Evolutionary conservation across 2,329 filamentous ascomycete species (phyloP), one percentile per base, ranked within the genome.

Genomic region (Monilinia vaccinii-corymbosi): DNA sequence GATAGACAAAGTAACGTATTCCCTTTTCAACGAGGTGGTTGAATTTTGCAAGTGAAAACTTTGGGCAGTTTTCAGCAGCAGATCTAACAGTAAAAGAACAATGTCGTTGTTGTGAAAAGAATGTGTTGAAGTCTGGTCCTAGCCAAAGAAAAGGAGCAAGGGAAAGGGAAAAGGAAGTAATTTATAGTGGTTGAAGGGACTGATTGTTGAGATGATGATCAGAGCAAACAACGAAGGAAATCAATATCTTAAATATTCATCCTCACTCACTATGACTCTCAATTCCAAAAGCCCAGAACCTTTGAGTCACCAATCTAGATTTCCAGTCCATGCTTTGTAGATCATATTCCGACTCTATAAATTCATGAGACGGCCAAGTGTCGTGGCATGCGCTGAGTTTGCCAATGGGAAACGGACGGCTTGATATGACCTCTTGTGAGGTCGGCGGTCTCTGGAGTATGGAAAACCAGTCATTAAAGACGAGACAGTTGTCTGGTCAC

Each of bases 321-420:
- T 52, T n/a, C 42, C 40, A 60, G n/a, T 59, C 63, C 13, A 28
- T 58, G 45, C 40, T 36, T n/a, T 51, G 57, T 47, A 55, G 5
- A 60, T 28, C 38, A 44, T 23, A 16, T 18, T 31, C 58, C 65
- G 65, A 68, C 63, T 71, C 68, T 71, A 71, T 67, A 66, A 68
- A 67, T 69, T 67, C 60, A 65, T 70, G 70, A 70, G 67, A 71
- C 70, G 67, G 53, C 53, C 50, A 61, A 57, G 44, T 64, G 69
- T 71, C 28, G 61, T 68, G 64, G 62, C 65, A 69, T 58, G 55
- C 70, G 70, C 70, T 71, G 67, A 48, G 52, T 36, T 63, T 64
- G 60, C 70, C 69, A 71, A 71, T 71, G 32, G 60, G 65, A 67
- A 42, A 38, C 16, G 44, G 56, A 34, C 61, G 62, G 50, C 38